These are phyloP conservation scores for Penicillium verrucosum DNA, from an alignment of 2,329 filamentous ascomycete species.

Conservation along the genomic window DNA sequence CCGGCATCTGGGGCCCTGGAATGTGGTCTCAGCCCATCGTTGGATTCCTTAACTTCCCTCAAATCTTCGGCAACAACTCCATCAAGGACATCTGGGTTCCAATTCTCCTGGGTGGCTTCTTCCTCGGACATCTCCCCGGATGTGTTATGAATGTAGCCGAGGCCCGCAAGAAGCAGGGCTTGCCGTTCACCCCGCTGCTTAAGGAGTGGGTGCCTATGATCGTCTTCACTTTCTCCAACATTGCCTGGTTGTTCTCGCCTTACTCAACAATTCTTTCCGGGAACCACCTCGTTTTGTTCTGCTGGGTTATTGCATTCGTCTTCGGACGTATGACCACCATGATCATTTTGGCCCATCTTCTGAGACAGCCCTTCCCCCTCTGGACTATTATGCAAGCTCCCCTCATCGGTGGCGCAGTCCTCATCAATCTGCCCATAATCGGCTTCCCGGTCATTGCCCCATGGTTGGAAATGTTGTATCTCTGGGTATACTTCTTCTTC, in stretches of 20 bases:
- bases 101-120: slow-evolving; percentile 62
- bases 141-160: slow-evolving; percentile 82
- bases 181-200: slow-evolving; percentile 78
- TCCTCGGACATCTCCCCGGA: slow-evolving; percentile 76
- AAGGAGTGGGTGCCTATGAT: slow-evolving; percentile 91
- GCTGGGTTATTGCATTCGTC: slow-evolving; percentile 90
- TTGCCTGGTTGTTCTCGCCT: slow-evolving; percentile 85
- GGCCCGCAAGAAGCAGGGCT: slow-evolving; percentile 67
- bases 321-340: slow-evolving; percentile 98
- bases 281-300: slow-evolving; percentile 89
- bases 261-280: slow-evolving; percentile 76
- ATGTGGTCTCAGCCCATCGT: slow-evolving; percentile 79
- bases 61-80: slow-evolving; percentile 66
- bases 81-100: slow-evolving; percentile 86
- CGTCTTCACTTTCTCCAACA: slow-evolving; percentile 70
- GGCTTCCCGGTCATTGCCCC: slow-evolving; percentile 67
- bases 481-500: slow-evolving; percentile 80
- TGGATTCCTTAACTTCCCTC: slow-evolving; percentile 62
- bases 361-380: slow-evolving; percentile 89
- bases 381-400: slow-evolving; percentile 91
- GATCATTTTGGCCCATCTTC: slow-evolving; percentile 95
- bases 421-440: slow-evolving; percentile 77
- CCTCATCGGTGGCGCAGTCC: slow-evolving; percentile 76
- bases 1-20: slow-evolving; percentile 80
- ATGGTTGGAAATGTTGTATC: slow-evolving; percentile 70